phyloP scores from a whole-genome alignment of 768 basidiomycete genomes.

The Peribolospora baueri region DNA sequence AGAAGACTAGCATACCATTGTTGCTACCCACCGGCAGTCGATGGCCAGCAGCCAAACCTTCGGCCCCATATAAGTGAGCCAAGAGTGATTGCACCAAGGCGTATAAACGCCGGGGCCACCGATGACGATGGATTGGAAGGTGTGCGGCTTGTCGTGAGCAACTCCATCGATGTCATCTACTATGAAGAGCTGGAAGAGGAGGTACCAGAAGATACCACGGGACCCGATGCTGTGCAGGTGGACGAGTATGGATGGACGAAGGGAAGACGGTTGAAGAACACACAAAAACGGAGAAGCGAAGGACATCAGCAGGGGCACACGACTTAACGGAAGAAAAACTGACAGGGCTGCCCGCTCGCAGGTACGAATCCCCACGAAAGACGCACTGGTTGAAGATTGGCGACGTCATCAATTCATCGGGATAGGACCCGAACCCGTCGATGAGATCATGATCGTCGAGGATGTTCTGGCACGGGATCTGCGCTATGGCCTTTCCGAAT shows the following conservation, averaged over 20 bases:
- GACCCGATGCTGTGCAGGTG: slow-evolving; percentile 39
- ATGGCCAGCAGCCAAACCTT: slow-evolving; percentile 46
- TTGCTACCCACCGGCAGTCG: slow-evolving; percentile 44
- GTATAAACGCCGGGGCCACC: slow-evolving; percentile 56
- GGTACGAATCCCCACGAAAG: not conserved
- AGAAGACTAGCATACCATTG: not conserved
- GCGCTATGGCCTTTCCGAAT: slow-evolving; percentile 11
- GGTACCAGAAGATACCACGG: slow-evolving; percentile 70
- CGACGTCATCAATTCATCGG: slow-evolving; percentile 47
- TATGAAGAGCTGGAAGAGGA: slow-evolving; percentile 52
- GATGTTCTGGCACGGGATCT: slow-evolving; percentile 20
- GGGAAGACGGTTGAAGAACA: slow-evolving; percentile 14
- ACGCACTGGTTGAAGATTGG: slow-evolving; percentile 47
- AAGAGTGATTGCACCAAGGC: slow-evolving; percentile 56
- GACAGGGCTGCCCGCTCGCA: no score
- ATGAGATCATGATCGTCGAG: slow-evolving; percentile 2
- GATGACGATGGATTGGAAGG: slow-evolving; percentile 45
- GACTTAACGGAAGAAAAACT: no score
- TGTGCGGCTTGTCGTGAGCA: slow-evolving; percentile 23
- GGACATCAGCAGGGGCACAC: not conserved
- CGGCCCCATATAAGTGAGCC: slow-evolving; percentile 56
- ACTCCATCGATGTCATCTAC: slow-evolving; percentile 50
- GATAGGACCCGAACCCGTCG: slow-evolving; percentile 30
- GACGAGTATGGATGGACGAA: slow-evolving; percentile 16
- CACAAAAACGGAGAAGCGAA: slow-evolving; percentile 8